phyloP scores from a whole-genome alignment of 1,284 basidiomycete genomes.

The Sanghuangporus sanghuang region DNA sequence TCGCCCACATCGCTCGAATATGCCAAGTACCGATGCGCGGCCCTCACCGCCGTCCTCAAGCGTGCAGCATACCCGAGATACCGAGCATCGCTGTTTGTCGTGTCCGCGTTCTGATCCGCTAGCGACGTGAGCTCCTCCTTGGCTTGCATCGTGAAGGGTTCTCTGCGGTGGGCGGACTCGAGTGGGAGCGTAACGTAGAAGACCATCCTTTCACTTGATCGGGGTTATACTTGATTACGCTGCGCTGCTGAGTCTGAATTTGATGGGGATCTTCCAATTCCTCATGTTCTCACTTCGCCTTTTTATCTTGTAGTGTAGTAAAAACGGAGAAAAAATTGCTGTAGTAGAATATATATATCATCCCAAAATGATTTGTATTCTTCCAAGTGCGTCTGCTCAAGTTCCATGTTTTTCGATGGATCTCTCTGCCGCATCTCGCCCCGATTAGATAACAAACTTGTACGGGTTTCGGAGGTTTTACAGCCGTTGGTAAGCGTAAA shows the following conservation, averaged over 20 bases:
- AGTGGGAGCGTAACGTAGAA: constrained; percentile 9
- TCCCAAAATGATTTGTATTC: no score
- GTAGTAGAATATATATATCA: no score
- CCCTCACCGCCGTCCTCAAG: constrained; percentile 70
- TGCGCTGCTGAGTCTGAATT: no score
- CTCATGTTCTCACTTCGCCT: background rate
- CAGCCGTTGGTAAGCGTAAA: no score
- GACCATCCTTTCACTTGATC: constrained; percentile 1
- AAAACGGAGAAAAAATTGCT: no score
- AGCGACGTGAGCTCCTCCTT: constrained; percentile 27
- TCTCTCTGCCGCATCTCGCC: no score
- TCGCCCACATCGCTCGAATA: constrained; percentile 90
- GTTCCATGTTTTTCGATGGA: no score
- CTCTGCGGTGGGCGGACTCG: background rate
- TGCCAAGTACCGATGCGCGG: constrained; percentile 46
- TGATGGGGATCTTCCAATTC: background rate
- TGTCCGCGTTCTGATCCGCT: constrained; percentile 58
- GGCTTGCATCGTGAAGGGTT: constrained; percentile 14
- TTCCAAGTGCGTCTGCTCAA: no score
- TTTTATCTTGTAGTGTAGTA: no score
- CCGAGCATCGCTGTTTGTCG: constrained; percentile 56
- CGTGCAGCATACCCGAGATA: constrained; percentile 79
- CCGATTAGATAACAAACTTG: no score
- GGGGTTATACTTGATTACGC: no score
- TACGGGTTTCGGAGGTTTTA: no score